Conservation (phyloP, 2,329 filamentous ascomycete genomes). For the Fusarium heterosporum region DNA sequence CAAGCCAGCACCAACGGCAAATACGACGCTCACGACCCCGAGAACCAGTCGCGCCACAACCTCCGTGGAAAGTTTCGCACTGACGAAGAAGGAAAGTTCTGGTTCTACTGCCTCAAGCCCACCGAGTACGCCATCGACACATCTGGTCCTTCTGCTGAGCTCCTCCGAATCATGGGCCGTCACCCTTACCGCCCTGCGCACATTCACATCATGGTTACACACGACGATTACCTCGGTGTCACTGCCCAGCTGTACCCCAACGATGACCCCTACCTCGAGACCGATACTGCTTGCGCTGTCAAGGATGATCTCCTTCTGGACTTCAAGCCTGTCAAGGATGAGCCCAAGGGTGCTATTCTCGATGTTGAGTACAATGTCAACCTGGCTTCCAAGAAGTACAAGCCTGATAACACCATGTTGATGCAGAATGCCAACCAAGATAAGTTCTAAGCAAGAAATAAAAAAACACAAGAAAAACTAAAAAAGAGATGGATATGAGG, state of each 20-base stretch:
- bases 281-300: conserved; percentile 63
- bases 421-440: conserved; percentile 48
- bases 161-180: conserved; percentile 60
- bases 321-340: conserved; percentile 59
- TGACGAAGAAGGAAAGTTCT: conserved; percentile 76
- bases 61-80: conserved; percentile 80
- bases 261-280: conserved; percentile 70
- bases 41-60: conserved; percentile 78
- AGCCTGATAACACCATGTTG: conserved; percentile 47
- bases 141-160: conserved; percentile 62
- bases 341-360: conserved; percentile 52
- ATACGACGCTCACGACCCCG: conserved; percentile 81
- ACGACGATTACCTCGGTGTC: conserved; percentile 75
- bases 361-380: conserved; percentile 59
- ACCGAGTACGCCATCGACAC: conserved; percentile 78
- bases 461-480: not conserved
- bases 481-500: not conserved
- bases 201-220: conserved; percentile 67
- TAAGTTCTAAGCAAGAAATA: conserved; percentile 38
- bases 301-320: conserved; percentile 64
- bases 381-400: conserved; percentile 59
- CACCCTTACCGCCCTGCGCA: conserved; percentile 63
- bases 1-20: conserved; percentile 80
- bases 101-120: conserved; percentile 80
- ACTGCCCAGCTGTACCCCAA: conserved; percentile 83